Percentiles rank a stretch among this genome's conserved stretches.
Conservation (phyloP, 2,329 filamentous ascomycete genomes). For the Aureobasidium sp. region DNA sequence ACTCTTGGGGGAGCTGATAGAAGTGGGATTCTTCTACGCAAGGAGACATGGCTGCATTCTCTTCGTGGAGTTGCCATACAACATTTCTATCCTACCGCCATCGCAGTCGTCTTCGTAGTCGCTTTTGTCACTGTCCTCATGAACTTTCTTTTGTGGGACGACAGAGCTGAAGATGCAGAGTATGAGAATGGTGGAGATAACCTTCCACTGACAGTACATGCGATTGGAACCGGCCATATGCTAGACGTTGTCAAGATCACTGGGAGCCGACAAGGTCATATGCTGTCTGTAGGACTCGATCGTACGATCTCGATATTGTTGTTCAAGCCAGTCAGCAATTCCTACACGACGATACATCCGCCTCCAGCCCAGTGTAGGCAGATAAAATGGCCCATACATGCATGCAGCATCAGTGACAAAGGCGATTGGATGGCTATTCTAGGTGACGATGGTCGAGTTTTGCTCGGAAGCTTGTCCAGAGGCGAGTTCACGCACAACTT, state of each 20-base stretch:
- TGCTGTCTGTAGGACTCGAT: slow-evolving; percentile 65
- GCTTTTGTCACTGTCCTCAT: slow-evolving; percentile 62
- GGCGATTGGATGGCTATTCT: slow-evolving; percentile 60
- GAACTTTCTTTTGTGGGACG: slow-evolving; percentile 65
- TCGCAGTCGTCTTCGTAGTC: slow-evolving; percentile 54
- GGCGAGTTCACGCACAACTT: slow-evolving; percentile 49
- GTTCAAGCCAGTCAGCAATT: slow-evolving; percentile 7
- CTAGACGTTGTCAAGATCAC: slow-evolving; percentile 61
- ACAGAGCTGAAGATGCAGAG: slow-evolving; percentile 35
- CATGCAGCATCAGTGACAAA: slow-evolving; percentile 55
- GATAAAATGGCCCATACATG: slow-evolving; percentile 33
- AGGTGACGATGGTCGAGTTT: slow-evolving; percentile 48
- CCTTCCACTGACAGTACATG: slow-evolving; percentile 51
- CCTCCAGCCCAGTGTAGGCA: slow-evolving; percentile 13
- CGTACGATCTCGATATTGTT: slow-evolving; percentile 31
- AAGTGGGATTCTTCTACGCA: slow-evolving; percentile 42
- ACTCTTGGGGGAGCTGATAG: slow-evolving; percentile 62
- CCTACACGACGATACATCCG: slow-evolving; percentile 15
- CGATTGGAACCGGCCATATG: slow-evolving; percentile 52
- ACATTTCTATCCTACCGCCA: slow-evolving; percentile 60
- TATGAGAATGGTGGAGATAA: slow-evolving; percentile 39
- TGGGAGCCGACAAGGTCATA: slow-evolving; percentile 53
- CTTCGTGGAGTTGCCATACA: slow-evolving; percentile 43
- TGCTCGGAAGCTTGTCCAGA: slow-evolving; percentile 55
- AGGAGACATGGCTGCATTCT: slow-evolving; percentile 46